Evolutionary conservation across 139 green algal genomes (phyloP).

Genomic region (Astrephomene gubernaculifera): DNA sequence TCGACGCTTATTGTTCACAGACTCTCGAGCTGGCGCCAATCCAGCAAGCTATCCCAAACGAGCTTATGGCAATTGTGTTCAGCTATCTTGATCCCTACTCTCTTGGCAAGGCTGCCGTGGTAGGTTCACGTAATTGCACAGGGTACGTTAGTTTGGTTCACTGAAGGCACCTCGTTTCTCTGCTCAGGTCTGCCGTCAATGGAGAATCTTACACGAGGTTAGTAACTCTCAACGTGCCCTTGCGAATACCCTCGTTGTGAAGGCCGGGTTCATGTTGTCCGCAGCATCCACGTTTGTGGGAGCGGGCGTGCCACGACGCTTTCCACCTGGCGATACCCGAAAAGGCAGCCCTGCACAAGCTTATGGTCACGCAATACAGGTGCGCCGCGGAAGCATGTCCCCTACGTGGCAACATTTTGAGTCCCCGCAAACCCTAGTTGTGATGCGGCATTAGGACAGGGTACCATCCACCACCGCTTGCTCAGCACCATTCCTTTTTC

Average conservation of each 20-base stretch:
- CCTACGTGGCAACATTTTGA: background rate
- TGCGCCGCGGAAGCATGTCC: slow-evolving; percentile 13
- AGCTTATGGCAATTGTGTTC: slow-evolving; percentile 78
- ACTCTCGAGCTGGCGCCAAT: slow-evolving; percentile 69
- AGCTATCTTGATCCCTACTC: slow-evolving; percentile 60
- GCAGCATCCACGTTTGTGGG: slow-evolving; percentile 77
- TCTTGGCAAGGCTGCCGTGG: slow-evolving; percentile 69
- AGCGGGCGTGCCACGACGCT: slow-evolving; percentile 70
- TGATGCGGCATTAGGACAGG: too few relatives aligned
- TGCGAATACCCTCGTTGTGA: background rate
- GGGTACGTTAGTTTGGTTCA: background rate
- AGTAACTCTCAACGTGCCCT: background rate
- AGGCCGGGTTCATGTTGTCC: background rate
- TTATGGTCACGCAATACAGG: slow-evolving; percentile 57
- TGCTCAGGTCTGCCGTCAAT: slow-evolving; percentile 76
- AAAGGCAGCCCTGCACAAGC: slow-evolving; percentile 23
- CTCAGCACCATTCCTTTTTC: background rate
- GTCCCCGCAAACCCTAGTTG: too few relatives aligned
- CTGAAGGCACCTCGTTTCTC: background rate
- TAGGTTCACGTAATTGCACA: background rate
- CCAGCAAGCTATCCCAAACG: slow-evolving; percentile 78
- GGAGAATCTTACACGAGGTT: slow-evolving; percentile 56
- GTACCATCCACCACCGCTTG: background rate
- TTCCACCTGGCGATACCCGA: slow-evolving; percentile 55
- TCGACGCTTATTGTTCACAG: background rate